Base-by-base conservation (phyloP, 23 red algal species). In the Chondrus crispus region DNA sequence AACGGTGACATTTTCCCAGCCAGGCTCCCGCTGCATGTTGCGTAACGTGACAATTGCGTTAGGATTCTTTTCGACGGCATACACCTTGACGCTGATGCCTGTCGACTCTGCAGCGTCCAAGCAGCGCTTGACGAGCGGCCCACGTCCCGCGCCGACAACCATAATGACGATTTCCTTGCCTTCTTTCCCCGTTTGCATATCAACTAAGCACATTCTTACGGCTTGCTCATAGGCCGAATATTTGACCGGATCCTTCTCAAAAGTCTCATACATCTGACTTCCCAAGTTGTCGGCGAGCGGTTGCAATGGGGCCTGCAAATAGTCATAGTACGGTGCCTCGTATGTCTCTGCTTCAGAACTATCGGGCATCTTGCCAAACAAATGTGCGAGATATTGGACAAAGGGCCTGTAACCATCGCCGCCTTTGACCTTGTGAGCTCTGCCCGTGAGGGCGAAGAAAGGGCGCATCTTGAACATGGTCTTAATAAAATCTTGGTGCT, bases 201-300 rank as follows among this genome's bases (percentile, higher is more conserved):
- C 94, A 50, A 84, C 84, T 26, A 98, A 62, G 57, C 84, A 93
- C 29, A 86, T 39, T 2, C 91, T 78, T 42, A 98, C 78, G 22
- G 95, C 95, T 69, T 98, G 91, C 68, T 93, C 85, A 54, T 98
- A 98, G 19, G 73, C 46, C 13, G 79, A 49, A 73, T 98, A 98
- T 63, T 98, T 98, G 30, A 90, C 84, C 2, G 95, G 85, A 76
- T 98, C 95, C 46, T 91, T 85, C 54, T 98, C 95, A 94, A 98
- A 98, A 4, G 80, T 93, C 52, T 98, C 95, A 63, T 98, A 98
- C 13, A 87, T 98, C 74, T 88, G 84, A 54, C 82, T 87, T 22
- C 88, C 95, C 40, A 98, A 76, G 52, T 96, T 93, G 80, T 96
- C 62, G n/a, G 95, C 89, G 43, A 96, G 91, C 26, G 95, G 95